Evolutionary conservation across 345 rosid genomes (phyloP), one percentile per base, ranked within the genome.

Genomic region (Linum tenue): DNA sequence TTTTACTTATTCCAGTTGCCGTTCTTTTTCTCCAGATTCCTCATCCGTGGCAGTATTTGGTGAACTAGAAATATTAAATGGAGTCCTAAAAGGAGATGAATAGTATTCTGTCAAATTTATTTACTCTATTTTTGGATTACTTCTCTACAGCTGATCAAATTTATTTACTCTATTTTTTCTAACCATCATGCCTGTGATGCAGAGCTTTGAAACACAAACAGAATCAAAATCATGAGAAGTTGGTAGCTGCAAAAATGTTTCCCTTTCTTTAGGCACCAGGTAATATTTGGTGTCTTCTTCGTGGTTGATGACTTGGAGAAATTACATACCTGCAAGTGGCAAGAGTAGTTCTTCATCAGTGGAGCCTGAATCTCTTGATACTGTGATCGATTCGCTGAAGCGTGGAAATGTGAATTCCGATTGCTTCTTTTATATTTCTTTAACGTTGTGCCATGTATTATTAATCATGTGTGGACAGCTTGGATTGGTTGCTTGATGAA

Each of bases 301-400:
- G 6, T 94, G 99, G 99, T 80, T 94, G 67, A 69, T 79, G 70
- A 82, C 71, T 59, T 94, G 99, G 99, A 90, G 89, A 78, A 85
- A 71, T 76, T 94, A 86, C 69, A 78, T 90, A 53, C 79, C 70
- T 83, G 72, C 85, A 63, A 82, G 81, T 71, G 86, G 92, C 55
- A 90, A 88, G 83, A 88, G 76, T 76, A 66, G 64, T 69, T 80
- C 89, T 60, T 79, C 88, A 61, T 75, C 76, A 31, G 44, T 62
- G 71, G 85, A 84, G 75, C 97, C 99, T 77, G 92, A 86, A 72
- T 67, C 67, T 37, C n/a, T n/a, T n/a, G n/a, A n/a, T n/a, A n/a
- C n/a, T n/a, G n/a, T n/a, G n/a, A n/a, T n/a, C n/a, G n/a, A n/a
- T n/a, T n/a, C n/a, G n/a, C n/a, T n/a, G n/a, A n/a, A n/a, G n/a